Evolutionary conservation across 768 basidiomycete species (phyloP), one percentile per base, ranked within the genome.

Genomic region (Kwoniella dendrophila): DNA sequence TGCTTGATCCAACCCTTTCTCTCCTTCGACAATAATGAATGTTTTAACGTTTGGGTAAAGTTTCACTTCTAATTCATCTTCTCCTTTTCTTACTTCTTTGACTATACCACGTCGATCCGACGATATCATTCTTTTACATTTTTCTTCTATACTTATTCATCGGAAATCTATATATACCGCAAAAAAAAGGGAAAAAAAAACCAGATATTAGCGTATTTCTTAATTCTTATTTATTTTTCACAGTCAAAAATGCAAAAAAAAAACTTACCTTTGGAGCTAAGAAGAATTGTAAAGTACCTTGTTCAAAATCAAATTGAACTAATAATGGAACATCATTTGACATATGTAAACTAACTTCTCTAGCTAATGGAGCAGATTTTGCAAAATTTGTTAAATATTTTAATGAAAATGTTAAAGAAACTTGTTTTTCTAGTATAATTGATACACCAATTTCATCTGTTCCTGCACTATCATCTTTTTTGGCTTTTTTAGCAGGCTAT

Each of bases 311-410:
- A 80, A 93, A 98, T 38, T 88, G 86, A 43, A 91, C 90, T 57
- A 95, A 83, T 50, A 95, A 82, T 2, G 92, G 92, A 0, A 95
- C 92, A 33, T 95, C 92, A 75, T 90, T 91, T 79, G 87, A 90
- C 87, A 96, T 87, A 85, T 88, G 88, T 24, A 96, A 84, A 74
- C 87, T 85, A 34, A 94, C 92, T 27, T 82, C 84, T 65, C 82
- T 83, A 14, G 86, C 84, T 38, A 99, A 81, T 30, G 87, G 83
- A 1, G 89, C 82, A 66, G 89, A 90, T 84, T 96, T 98, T 54
- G 92, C 86, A 74, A 99, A 98, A 82, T 96, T 97, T 79, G 90
- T 88, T 29, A 98, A 87, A 80, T 98, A 99, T 80, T 97, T 98
- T 71, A 98, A 83, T 32, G 90, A 92, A 83, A 98, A 98, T 1